These are phyloP conservation scores for Takashimella tepidaria DNA, from an alignment of 1,284 basidiomycete genomes.

Conservation along the genomic window DNA sequence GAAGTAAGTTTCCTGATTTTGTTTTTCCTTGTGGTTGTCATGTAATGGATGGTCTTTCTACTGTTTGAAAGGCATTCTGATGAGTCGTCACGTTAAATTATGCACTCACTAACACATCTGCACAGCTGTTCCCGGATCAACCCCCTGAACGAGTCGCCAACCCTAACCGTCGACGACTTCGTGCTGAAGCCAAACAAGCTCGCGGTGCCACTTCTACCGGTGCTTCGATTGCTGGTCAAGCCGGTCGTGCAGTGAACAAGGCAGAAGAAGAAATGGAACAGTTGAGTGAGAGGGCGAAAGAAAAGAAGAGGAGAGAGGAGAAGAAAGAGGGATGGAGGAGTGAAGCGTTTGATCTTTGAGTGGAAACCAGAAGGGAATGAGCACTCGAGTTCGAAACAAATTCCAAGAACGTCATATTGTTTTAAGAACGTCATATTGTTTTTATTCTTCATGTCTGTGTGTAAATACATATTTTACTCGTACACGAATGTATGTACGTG, in stretches of 20 bases:
- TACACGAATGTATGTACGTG: no score
- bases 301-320: slow-evolving; percentile 42
- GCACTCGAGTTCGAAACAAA: no score
- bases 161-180: slow-evolving; percentile 33
- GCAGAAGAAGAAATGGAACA: slow-evolving; percentile 41
- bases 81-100: background rate
- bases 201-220: background rate
- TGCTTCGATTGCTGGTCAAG: slow-evolving; percentile 15
- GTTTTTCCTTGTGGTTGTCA: background rate
- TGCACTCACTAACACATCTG: background rate
- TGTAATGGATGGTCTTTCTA: no score
- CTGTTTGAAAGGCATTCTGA: no score
- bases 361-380: no score
- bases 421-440: no score
- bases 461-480: no score
- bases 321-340: slow-evolving; percentile 47
- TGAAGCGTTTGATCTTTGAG: slow-evolving; percentile 41
- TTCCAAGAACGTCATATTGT: no score
- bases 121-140: slow-evolving; percentile 46
- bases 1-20: slow-evolving; percentile 23
- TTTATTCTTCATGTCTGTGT: no score
- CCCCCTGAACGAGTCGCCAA: slow-evolving; percentile 37
- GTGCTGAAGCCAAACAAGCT: slow-evolving; percentile 24
- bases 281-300: slow-evolving; percentile 31
- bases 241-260: slow-evolving; percentile 40